phyloP scores from a whole-genome alignment of 2,329 filamentous ascomycete genomes.

The Diplodia seriata region DNA sequence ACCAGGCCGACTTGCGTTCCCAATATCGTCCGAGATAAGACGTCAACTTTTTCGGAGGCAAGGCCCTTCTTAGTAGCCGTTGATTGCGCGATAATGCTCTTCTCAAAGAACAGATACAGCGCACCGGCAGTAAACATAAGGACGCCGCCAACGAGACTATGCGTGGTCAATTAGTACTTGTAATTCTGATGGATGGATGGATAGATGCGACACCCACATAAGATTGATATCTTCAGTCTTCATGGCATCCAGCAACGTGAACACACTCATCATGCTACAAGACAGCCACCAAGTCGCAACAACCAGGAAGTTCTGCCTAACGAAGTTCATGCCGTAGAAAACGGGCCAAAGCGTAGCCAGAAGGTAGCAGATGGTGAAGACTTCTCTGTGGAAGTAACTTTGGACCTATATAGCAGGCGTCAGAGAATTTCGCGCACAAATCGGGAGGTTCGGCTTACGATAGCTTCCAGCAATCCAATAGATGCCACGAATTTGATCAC shows the following conservation, averaged over 20 bases:
- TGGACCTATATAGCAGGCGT: conserved; percentile 67
- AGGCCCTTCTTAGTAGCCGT: conserved; percentile 43
- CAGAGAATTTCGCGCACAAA: neutral
- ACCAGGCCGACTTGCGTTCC: conserved; percentile 78
- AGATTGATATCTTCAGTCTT: conserved; percentile 79
- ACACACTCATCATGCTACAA: conserved; percentile 84
- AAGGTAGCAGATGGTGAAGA: conserved; percentile 82
- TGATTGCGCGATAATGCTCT: conserved; percentile 60
- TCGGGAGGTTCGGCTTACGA: conserved; percentile 55
- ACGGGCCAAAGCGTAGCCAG: conserved; percentile 79
- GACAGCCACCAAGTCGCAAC: conserved; percentile 75
- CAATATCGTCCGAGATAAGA: conserved; percentile 65
- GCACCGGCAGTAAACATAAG: conserved; percentile 80
- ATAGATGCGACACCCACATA: conserved; percentile 61
- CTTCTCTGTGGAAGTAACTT: conserved; percentile 88
- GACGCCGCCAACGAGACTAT: conserved; percentile 69
- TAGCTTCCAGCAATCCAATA: conserved; percentile 76
- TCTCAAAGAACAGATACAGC: conserved; percentile 81
- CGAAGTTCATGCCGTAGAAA: conserved; percentile 74
- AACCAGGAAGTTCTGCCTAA: conserved; percentile 69
- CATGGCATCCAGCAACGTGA: conserved; percentile 85
- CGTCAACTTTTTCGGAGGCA: conserved; percentile 46
- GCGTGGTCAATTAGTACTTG: conserved; percentile 52
- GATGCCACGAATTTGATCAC: conserved; percentile 70
- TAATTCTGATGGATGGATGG: neutral